phyloP scores from a whole-genome alignment of 441 rosid genomes.

The Biscutella laevigata region DNA sequence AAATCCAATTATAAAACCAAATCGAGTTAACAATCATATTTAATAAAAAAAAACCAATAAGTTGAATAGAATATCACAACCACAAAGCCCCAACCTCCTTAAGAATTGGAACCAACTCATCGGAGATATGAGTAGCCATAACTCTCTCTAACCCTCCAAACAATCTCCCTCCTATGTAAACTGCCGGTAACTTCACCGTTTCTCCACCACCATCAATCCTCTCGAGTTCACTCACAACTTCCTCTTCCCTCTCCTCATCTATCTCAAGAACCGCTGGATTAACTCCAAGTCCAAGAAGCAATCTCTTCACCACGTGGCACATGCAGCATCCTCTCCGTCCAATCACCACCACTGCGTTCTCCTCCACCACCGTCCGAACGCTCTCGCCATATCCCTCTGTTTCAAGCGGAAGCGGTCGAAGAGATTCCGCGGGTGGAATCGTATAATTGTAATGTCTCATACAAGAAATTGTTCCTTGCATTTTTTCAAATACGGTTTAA shows the following conservation, averaged over 20 bases:
- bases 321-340: conserved; percentile 75
- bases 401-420: conserved; percentile 12
- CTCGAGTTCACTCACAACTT: conserved; percentile 32
- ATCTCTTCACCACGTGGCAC: conserved; percentile 61
- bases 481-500: conserved; percentile 2
- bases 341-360: conserved; percentile 61
- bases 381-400: conserved; percentile 2
- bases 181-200: conserved; percentile 48
- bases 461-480: conserved; percentile 65
- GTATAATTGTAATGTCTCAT: conserved; percentile 24
- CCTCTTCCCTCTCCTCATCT: conserved; percentile 45
- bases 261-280: conserved; percentile 63
- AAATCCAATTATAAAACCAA: background rate
- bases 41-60: background rate
- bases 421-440: conserved; percentile 6
- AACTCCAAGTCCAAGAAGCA: conserved; percentile 62
- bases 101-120: conserved; percentile 71
- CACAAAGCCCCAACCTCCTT: conserved; percentile 77
- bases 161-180: conserved; percentile 66
- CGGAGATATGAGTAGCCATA: conserved; percentile 73
- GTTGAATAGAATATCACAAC: conserved; percentile 34
- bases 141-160: conserved; percentile 82
- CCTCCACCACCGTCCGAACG: conserved; percentile 35
- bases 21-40: background rate
- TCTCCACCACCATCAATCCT: conserved; percentile 13